Base-by-base conservation (phyloP, 768 basidiomycete species). In the Hypholoma fasciculare region DNA sequence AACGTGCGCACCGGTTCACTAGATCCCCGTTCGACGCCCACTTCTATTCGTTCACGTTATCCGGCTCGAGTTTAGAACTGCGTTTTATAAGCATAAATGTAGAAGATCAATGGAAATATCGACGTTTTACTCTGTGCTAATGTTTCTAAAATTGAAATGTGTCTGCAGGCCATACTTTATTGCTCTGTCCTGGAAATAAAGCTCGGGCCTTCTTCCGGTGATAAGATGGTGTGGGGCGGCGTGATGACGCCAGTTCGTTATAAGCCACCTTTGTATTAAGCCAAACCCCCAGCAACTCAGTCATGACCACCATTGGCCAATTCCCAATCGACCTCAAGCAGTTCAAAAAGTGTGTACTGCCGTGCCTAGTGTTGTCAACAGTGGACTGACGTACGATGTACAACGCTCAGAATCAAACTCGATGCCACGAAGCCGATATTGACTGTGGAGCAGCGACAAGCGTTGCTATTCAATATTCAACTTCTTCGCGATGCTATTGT, bases 401-500 rank as follows among this genome's bases (percentile, higher is more conserved):
- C 30, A 34, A 34, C 30, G 30, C 49, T 51, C 49, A 92, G 90
- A 73, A 74, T 94, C 60, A 76, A 78, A 47, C 85, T 95, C 55
- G 91, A 94, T 74, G 87, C 90, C 5, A 73, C 78, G 39, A 84
- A 87, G 52, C 77, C 85, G 13, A 76, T 79, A 65, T 79, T 94
- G 47, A 80, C 86, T 0, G 67, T 69, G n/a, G 85, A 88, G 56
- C 81, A 95, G 68, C 86, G 79, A 65, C 64, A 77, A 3, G 74
- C 72, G 16, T 75, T 95, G 63, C 70, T 78, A 62, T 72, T 78
- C 54, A 95, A 95, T 72, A 90, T 94, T 65, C 84, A 88, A 68
- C 79, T 94, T 27, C 77, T 93, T 60, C 87, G 93, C 52, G 93
- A 94, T 84, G 86, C 81, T 7, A 91, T 95, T 62, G 86, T 95